Evolutionary conservation across 495 filamentous ascomycete genomes (phyloP), one percentile per base, ranked within the genome.

Genomic region (Penicillium alfredii): DNA sequence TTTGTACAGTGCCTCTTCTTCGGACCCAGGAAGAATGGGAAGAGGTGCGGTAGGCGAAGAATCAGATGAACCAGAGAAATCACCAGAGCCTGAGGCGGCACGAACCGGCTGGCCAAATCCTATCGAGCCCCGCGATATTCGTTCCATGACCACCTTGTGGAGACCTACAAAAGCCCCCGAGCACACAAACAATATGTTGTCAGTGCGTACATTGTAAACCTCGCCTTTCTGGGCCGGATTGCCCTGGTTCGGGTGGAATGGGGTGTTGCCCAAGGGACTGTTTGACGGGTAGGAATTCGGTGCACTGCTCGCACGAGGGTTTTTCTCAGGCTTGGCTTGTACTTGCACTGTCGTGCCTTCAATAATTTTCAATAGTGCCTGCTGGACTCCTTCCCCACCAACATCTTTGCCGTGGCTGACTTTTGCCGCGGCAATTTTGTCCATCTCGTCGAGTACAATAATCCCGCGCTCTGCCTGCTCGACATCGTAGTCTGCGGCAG

Each of bases 111-210:
- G 86, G 19, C 88, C 89, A 47, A 98, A 98, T 2, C 92, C 92
- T 23, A 98, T 92, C 4, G 83, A 84, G 5, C 88, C 88, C 43
- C 84, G 85, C 10, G 86, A 79, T 38, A 96, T 80, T 16, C 92
- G 78, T 30, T 92, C 81, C 40, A 90, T 75, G 30, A 97, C 78
- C 16, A 84, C 72, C 53, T 94, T 96, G 49, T 95, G 82, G 8
- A 98, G 74, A 6, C 92, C 92, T 16, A 90, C 84, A 51, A 98
- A 98, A 7, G 92, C 92, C 10, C 92, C 92, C 9, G 88, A 89
- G 60, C 88, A 95, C 30, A 98, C 83, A 58, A 98, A 98, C 11
- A 98, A 74, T 38, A 98, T 98, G 46, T 95, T 94, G 40, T 88
- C 86, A 0, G 92, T 98, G 45, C 88, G 83, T 27, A 98, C 78